These are phyloP conservation scores for Didymella segeticola DNA, from an alignment of 2,329 filamentous ascomycete genomes.

Conservation along the genomic window DNA sequence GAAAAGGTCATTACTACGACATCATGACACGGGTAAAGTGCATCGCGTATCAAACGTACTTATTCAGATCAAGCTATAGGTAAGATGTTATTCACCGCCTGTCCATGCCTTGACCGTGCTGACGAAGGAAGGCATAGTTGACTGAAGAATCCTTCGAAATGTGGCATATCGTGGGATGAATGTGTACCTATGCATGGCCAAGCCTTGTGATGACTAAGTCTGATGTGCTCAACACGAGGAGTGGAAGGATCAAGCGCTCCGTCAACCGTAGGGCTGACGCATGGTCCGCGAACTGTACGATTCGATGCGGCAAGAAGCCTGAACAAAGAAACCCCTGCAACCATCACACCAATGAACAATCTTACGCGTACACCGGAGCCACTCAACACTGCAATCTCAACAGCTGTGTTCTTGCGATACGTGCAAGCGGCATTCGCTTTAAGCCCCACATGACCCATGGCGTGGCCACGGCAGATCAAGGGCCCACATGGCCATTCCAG, in stretches of 20 bases:
- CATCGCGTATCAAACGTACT: slow-evolving; percentile 13
- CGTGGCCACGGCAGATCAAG: slow-evolving; percentile 8
- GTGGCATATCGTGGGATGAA: neutral
- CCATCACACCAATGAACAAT: neutral
- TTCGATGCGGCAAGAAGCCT: slow-evolving; percentile 7
- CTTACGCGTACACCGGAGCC: neutral
- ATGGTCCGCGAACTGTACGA: slow-evolving; percentile 2
- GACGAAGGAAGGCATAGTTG: slow-evolving; percentile 1
- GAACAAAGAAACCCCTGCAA: slow-evolving; percentile 16
- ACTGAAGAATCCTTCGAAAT: slow-evolving; percentile 5
- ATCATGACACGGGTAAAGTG: slow-evolving; percentile 16
- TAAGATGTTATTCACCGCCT: slow-evolving; percentile 9
- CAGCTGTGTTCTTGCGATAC: slow-evolving; percentile 5
- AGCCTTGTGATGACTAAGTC: slow-evolving; percentile 1
- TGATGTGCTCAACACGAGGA: neutral
- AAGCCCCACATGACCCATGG: slow-evolving; percentile 5
- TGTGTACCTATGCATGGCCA: slow-evolving; percentile 8
- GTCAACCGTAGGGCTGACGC: slow-evolving; percentile 17
- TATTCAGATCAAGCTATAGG: slow-evolving; percentile 1
- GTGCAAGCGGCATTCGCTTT: slow-evolving; percentile 1
- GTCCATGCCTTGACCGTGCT: slow-evolving; percentile 9
- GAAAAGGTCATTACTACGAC: slow-evolving; percentile 5
- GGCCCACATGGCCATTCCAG: slow-evolving; percentile 10
- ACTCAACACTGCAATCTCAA: slow-evolving; percentile 6
- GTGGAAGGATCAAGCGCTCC: slow-evolving; percentile 5